phyloP scores from a whole-genome alignment of 495 filamentous ascomycete species.

The Haplographium delicatum region DNA sequence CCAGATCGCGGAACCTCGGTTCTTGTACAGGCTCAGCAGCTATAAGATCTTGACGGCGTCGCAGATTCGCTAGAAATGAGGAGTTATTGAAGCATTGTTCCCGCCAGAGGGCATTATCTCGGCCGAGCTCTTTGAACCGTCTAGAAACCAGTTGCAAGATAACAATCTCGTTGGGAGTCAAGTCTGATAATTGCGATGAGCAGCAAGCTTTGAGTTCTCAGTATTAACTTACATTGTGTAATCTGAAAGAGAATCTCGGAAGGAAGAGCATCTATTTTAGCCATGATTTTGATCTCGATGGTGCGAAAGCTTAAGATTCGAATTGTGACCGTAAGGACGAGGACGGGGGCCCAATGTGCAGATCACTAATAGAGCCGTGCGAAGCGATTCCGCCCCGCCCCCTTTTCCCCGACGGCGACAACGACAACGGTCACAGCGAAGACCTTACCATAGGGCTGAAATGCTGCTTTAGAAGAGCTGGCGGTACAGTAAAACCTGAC shows the following conservation, averaged over 20 bases:
- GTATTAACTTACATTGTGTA: slow-evolving; percentile 16
- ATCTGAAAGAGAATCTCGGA: slow-evolving; percentile 26
- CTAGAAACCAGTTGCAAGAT: slow-evolving; percentile 66
- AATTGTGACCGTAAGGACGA: too few relatives aligned
- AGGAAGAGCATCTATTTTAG: slow-evolving; percentile 21
- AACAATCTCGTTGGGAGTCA: slow-evolving; percentile 60
- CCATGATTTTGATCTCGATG: not conserved
- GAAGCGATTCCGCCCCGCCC: too few relatives aligned
- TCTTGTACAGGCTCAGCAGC: slow-evolving; percentile 28
- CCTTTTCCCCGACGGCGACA: too few relatives aligned
- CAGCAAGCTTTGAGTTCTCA: too few relatives aligned
- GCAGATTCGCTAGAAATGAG: slow-evolving; percentile 43
- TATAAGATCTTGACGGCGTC: slow-evolving; percentile 36
- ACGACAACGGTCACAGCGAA: too few relatives aligned
- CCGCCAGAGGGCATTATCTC: slow-evolving; percentile 75
- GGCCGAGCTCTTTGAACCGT: slow-evolving; percentile 59
- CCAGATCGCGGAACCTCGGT: slow-evolving; percentile 29
- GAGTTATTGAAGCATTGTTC: slow-evolving; percentile 69
- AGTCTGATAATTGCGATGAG: too few relatives aligned
- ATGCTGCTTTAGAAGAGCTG: too few relatives aligned
- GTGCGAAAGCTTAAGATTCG: too few relatives aligned
- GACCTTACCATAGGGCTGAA: too few relatives aligned
- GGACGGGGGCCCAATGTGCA: too few relatives aligned
- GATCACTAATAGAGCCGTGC: too few relatives aligned
- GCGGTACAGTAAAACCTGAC: too few relatives aligned